Percentiles rank a stretch among this genome's conserved stretches.
Evolutionary conservation across 1,139 yeast genomes (phyloP).

Genomic region (Nakaseomyces nivariensis): DNA sequence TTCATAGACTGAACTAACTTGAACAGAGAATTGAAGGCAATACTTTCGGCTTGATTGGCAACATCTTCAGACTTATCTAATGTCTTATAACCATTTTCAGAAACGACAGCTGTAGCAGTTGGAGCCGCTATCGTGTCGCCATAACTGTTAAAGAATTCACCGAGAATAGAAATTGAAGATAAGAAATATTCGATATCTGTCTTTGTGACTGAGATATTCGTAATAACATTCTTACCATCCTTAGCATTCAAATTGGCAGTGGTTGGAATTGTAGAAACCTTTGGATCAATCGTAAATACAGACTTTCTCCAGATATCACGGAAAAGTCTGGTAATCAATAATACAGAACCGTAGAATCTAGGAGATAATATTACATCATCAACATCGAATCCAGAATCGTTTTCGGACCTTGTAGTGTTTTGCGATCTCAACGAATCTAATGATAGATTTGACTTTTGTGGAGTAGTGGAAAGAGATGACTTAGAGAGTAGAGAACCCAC

Average conservation of each 20-base stretch:
- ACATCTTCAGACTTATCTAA: conserved; percentile 32
- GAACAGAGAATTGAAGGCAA: conserved; percentile 72
- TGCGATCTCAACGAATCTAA: conserved; percentile 5
- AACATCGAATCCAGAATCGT: conserved; percentile 26
- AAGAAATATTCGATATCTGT: conserved; percentile 53
- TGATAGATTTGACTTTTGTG: conserved; percentile 12
- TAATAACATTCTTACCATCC: conserved; percentile 18
- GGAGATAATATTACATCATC: conserved; percentile 83
- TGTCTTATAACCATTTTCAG: conserved; percentile 8
- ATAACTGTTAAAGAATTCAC: conserved; percentile 45
- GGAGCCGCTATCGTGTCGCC: conserved; percentile 45
- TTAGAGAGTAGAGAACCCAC: conserved; percentile 23
- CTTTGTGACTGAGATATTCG: conserved; percentile 35
- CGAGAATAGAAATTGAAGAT: conserved; percentile 48
- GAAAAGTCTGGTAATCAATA: conserved; percentile 67
- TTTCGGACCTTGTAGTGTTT: conserved; percentile 3
- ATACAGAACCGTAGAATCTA: conserved; percentile 82
- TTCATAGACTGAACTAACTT: conserved; percentile 70
- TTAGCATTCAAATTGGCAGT: conserved; percentile 8
- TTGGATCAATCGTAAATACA: conserved; percentile 44
- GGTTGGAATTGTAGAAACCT: conserved; percentile 18
- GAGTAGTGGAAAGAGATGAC: conserved; percentile 18
- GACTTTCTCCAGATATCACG: conserved; percentile 69
- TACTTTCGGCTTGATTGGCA: conserved; percentile 83
- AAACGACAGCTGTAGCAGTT: conserved; percentile 21